These are phyloP conservation scores for Gamarada debralockiae DNA, from an alignment of 495 filamentous ascomycete genomes.

Conservation along the genomic window DNA sequence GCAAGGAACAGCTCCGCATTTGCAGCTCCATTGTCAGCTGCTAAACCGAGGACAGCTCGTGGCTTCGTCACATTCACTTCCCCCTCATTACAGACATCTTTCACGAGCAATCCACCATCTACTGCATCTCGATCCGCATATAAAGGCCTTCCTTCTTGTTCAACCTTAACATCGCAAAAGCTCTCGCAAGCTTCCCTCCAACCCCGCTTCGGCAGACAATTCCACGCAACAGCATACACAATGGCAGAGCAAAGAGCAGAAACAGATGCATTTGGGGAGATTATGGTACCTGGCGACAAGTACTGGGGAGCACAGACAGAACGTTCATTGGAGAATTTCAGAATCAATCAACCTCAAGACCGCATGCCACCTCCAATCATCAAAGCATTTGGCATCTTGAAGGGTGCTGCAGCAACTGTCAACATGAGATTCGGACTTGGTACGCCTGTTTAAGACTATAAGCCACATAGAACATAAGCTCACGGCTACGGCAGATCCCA, in stretches of 20 bases:
- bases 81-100: conserved; percentile 1
- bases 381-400: conserved; percentile 92
- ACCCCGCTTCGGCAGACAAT: conserved; percentile 31
- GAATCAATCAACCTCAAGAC: conserved; percentile 98
- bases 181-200: conserved; percentile 9
- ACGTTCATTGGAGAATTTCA: conserved; percentile 94
- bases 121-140: background rate
- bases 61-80: background rate
- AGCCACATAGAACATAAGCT: conserved; percentile 14
- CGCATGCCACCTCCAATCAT: conserved; percentile 94
- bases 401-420: conserved; percentile 92
- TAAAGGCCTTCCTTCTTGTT: background rate
- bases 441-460: conserved; percentile 41
- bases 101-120: background rate
- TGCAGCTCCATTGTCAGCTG: conserved; percentile 18
- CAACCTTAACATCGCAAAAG: background rate
- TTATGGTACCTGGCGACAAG: conserved; percentile 86
- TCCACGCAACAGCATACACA: conserved; percentile 44
- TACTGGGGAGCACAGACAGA: conserved; percentile 99
- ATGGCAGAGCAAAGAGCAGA: conserved; percentile 70
- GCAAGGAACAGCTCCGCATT: conserved; percentile 15
- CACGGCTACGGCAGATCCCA: conserved; percentile 60
- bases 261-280: conserved; percentile 95
- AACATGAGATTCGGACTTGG: conserved; percentile 95
- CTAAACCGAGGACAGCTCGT: conserved; percentile 19